phyloP scores from a whole-genome alignment of 176 grass and related monocot genomes.

The Stipa capillata region DNA sequence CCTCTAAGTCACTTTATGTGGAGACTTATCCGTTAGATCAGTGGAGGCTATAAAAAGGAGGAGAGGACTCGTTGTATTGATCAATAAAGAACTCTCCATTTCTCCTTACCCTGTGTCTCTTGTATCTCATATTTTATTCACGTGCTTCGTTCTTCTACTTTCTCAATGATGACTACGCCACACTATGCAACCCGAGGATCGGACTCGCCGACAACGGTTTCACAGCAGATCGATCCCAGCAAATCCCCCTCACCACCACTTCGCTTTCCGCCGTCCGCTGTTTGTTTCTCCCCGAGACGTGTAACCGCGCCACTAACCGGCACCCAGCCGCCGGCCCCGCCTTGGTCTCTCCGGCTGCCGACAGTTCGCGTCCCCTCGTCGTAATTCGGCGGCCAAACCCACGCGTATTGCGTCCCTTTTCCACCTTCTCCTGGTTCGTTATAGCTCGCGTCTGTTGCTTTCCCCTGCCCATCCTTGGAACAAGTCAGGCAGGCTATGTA shows the following conservation, averaged over 20 bases:
- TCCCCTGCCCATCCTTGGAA: not conserved
- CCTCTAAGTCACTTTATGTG: too few relatives aligned
- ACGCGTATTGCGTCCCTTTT: not conserved
- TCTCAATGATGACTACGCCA: too few relatives aligned
- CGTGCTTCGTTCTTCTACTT: too few relatives aligned
- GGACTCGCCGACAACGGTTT: too few relatives aligned
- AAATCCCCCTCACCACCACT: not conserved
- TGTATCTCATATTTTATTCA: too few relatives aligned
- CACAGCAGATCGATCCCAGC: not conserved
- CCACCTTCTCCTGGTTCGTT: not conserved
- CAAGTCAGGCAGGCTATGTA: not conserved
- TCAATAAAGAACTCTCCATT: too few relatives aligned
- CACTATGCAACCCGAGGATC: too few relatives aligned
- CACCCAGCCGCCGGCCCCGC: not conserved
- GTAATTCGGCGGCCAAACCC: conserved; percentile 36
- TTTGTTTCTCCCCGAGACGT: not conserved
- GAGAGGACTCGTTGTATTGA: too few relatives aligned
- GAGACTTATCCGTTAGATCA: too few relatives aligned
- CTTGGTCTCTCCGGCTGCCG: conserved; percentile 31
- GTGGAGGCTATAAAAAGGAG: too few relatives aligned
- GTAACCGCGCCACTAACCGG: conserved; percentile 1
- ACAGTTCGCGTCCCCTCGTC: not conserved
- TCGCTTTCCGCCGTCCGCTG: too few relatives aligned
- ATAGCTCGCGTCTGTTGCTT: not conserved
- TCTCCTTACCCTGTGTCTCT: too few relatives aligned